Base-by-base conservation (phyloP, 2,329 filamentous ascomycete genomes). In the Penicillium verrucosum region DNA sequence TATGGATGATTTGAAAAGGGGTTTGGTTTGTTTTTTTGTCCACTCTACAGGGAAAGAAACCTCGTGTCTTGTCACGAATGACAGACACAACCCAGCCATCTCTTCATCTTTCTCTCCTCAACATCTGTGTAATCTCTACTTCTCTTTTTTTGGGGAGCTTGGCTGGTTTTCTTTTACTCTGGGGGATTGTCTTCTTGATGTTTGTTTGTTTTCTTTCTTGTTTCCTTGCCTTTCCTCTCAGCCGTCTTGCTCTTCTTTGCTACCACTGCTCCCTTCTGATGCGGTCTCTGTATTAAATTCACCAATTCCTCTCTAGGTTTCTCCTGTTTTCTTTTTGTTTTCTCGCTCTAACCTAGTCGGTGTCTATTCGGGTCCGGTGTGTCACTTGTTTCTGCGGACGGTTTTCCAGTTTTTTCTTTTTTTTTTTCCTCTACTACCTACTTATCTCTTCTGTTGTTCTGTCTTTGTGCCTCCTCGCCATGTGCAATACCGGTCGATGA, bases 111-210 rank as follows among this genome's bases (percentile, higher is more conserved):
- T 66, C 56, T 66, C 64, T 67, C 63, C 62, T 65, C 67, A 65
- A 69, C 65, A 67, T 68, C 64, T 70, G 69, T 74, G 72, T 75
- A 74, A 73, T 74, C 70, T 74, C 68, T 73, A 71, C 71, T 32
- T 51, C 48, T 74, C 68, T 70, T 66, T 61, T 62, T 65, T 47
- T 27, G 14, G 69, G 71, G 72, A 68, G 68, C 64, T 70, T 71
- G 71, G 70, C 65, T 72, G 70, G 69, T 59, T 69, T 68, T 57
- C 46, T 48, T 51, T 64, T 63, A 51, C 37, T 54, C 40, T 51
- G 61, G 64, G 60, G 61, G 55, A 61, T 53, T 63, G 60, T 56
- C 37, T 57, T 37, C 27, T 58, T 64, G 57, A 53, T 51, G 57
- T 60, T 65, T 60, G 11, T 21, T 61, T 54, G 43, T 60, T 57